Base-by-base conservation (phyloP, 1,284 basidiomycete species). In the Puccinia sorghi region DNA sequence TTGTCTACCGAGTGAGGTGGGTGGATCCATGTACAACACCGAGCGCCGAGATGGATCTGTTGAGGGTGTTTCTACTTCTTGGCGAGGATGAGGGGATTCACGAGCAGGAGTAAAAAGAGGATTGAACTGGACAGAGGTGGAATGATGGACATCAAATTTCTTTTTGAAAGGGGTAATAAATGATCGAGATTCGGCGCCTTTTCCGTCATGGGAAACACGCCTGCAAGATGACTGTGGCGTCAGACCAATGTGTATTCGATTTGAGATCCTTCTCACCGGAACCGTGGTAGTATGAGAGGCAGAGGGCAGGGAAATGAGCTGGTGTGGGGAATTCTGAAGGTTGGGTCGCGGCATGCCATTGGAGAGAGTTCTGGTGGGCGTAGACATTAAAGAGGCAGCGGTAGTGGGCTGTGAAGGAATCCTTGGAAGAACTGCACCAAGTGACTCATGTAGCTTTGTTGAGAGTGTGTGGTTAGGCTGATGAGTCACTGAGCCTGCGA, bases 91-190 rank as follows among this genome's bases (percentile, higher is more conserved):
- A 27, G 41, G 50, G 17, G 39, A 20, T 17, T 46, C 39, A 9
- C 39, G 54, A 50, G 43, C 48, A 17, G 72, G 57, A 13, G 43
- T 63, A n/a, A 37, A 59, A 11, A 64, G 61, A 50, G 37, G 43
- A 48, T 46, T n/a, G 50, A 9, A 17, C 54, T 61, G 59, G 57
- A 22, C 48, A 39, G 71, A 39, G 54, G 25, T 72, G 6, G 70
- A 32, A 46, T 27, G 70, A 12, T n/a, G 32, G 17, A 27, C 37
- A 17, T 73, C 72, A 11, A 57, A 13, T 25, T 66, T 67, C 41
- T 46, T 56, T 43, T 76, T 76, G 63, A 76, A 76, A n/a, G 74
- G 74, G n/a, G 74, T 76, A 12, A 76, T 39, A 41, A 76, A 76
- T 52, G 74, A 41, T 22, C 61, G 59, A 39, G 61, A 48, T 9